Conservation (phyloP, 441 rosid genomes). For the Pelargonium citronellum region DNA sequence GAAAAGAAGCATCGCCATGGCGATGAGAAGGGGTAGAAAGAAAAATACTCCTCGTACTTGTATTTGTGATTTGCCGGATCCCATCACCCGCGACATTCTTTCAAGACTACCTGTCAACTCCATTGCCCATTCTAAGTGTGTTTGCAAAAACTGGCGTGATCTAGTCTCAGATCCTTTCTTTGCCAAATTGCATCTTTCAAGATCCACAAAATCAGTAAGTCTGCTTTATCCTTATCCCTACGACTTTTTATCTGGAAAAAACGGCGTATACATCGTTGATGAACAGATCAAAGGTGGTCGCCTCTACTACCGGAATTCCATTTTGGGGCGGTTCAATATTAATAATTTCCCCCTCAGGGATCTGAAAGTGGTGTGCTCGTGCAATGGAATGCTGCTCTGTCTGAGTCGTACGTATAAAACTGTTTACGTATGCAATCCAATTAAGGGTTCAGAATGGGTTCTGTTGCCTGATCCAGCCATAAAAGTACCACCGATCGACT, state of each 20-base stretch:
- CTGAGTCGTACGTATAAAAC: background rate
- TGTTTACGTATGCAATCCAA: background rate
- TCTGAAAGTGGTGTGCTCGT: background rate
- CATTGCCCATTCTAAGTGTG: background rate
- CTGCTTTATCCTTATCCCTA: background rate
- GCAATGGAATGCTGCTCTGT: background rate
- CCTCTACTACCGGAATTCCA: background rate
- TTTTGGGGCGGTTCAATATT: no score
- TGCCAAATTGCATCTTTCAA: slow-evolving; percentile 17
- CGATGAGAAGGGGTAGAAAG: background rate
- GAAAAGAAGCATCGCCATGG: background rate
- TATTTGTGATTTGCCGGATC: background rate
- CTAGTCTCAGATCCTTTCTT: slow-evolving; percentile 11
- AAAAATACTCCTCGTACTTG: background rate
- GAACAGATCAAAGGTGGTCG: background rate
- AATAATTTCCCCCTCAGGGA: background rate
- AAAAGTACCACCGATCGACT: background rate
- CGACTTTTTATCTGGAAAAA: background rate
- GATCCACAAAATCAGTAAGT: background rate
- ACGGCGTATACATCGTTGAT: background rate
- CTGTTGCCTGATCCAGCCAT: no score
- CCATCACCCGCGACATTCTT: slow-evolving; percentile 1
- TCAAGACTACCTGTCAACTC: slow-evolving; percentile 5
- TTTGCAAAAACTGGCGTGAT: slow-evolving; percentile 10
- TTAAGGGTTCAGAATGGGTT: background rate